A percentile compares a stretch with the other conserved stretches of the same genome.
These are phyloP conservation scores for Phoma herbarum DNA, from an alignment of 2,329 filamentous ascomycete species.

Conservation along the genomic window DNA sequence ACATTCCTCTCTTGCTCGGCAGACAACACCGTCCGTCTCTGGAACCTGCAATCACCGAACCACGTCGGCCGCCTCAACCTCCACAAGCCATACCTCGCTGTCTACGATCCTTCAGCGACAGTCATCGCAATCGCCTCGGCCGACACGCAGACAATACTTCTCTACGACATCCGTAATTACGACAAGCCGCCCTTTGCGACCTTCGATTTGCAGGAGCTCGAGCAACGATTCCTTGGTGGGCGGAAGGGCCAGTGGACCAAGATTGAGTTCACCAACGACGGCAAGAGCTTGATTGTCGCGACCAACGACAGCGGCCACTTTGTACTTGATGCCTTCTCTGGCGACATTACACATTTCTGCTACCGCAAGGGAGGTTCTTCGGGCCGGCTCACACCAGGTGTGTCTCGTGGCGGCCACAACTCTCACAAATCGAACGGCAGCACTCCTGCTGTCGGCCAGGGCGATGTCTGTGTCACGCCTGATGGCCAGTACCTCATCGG, in stretches of 20 bases:
- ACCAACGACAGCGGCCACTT: conserved; percentile 89
- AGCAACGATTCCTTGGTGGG: conserved; percentile 55
- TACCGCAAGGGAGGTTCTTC: conserved; percentile 56
- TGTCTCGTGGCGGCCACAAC: conserved; percentile 60
- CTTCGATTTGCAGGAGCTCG: conserved; percentile 79
- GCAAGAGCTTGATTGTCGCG: conserved; percentile 82
- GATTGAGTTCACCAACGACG: conserved; percentile 95
- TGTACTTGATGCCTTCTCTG: conserved; percentile 91
- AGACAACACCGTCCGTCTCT: conserved; percentile 90
- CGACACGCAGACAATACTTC: conserved; percentile 77
- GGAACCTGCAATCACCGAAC: conserved; percentile 84
- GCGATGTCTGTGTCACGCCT: conserved; percentile 87
- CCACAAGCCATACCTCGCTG: conserved; percentile 79
- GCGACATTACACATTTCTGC: conserved; percentile 78
- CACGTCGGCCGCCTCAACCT: conserved; percentile 83
- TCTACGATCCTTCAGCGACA: conserved; percentile 90
- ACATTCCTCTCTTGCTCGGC: conserved; percentile 90
- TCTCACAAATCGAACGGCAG: conserved; percentile 53
- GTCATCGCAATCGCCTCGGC: conserved; percentile 92
- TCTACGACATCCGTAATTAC: conserved; percentile 94
- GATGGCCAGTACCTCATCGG: conserved; percentile 90
- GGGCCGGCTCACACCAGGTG: conserved; percentile 57
- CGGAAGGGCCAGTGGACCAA: conserved; percentile 79
- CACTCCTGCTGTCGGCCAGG: conserved; percentile 57
- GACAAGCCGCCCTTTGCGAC: conserved; percentile 88